Evolutionary conservation across 441 rosid species (phyloP).

Genomic region (Flueggea neowawraea): DNA sequence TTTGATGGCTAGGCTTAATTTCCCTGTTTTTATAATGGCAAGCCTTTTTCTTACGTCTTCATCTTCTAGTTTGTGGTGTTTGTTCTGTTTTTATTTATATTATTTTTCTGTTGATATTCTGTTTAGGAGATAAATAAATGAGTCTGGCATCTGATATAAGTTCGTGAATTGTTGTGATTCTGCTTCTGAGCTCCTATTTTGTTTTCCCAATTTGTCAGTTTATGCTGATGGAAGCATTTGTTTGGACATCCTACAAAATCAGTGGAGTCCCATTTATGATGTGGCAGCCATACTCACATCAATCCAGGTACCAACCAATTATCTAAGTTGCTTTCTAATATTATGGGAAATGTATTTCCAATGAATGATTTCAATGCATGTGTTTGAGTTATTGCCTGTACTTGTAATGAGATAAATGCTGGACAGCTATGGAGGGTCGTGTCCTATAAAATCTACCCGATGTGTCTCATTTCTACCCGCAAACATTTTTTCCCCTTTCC

Average conservation of each 20-base stretch:
- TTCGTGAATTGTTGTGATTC: background rate
- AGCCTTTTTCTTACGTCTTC: no score
- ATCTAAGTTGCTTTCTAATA: background rate
- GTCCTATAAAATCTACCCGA: no score
- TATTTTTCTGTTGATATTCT: background rate
- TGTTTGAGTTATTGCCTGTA: no score
- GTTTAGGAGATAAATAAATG: no score
- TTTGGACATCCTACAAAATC: constrained; percentile 80
- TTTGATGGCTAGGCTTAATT: background rate
- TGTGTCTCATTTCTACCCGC: no score
- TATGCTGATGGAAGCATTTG: constrained; percentile 87
- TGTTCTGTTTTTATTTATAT: background rate
- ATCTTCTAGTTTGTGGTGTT: background rate
- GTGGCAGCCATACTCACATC: constrained; percentile 92
- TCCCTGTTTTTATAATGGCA: no score
- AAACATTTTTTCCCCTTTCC: no score
- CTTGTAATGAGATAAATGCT: no score
- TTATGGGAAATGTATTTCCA: no score
- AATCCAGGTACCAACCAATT: constrained; percentile 44
- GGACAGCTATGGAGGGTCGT: no score
- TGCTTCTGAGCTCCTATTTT: background rate
- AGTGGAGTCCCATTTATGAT: constrained; percentile 84
- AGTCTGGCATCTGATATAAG: no score
- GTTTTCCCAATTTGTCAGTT: constrained; percentile 28
- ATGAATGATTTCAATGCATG: no score